Conservation (phyloP, 345 rosid genomes). For the Lepidium sativum region DNA sequence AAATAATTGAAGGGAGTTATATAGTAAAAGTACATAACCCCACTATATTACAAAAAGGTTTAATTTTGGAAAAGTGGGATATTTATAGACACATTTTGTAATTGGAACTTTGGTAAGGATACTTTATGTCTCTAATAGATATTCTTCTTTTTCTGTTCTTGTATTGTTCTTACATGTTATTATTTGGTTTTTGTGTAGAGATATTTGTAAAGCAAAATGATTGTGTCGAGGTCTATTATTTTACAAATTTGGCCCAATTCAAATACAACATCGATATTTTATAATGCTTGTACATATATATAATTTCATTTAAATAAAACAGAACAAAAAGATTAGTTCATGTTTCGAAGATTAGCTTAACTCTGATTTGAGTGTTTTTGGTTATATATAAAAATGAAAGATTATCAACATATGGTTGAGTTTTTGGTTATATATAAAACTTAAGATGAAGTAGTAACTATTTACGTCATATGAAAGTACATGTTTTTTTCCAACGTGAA, state of each 20-base stretch:
- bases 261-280: not conserved
- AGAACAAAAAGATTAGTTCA: too few species aligned
- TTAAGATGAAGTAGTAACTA: not conserved
- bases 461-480: not conserved
- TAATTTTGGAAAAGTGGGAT: conserved; percentile 8
- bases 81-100: not conserved
- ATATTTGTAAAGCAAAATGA: conserved; percentile 16
- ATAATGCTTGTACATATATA: not conserved
- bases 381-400: too few species aligned
- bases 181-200: conserved; percentile 12
- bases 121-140: conserved; percentile 6
- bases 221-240: conserved; percentile 19
- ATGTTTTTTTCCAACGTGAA: not conserved
- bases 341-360: too few species aligned
- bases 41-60: not conserved
- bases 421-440: not conserved
- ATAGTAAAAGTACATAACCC: not conserved
- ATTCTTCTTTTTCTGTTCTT: not conserved
- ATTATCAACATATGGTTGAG: too few species aligned
- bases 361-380: too few species aligned
- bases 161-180: not conserved
- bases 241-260: not conserved
- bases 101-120: conserved; percentile 11
- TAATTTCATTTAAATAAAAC: too few species aligned
- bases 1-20: not conserved